Evolutionary conservation across 139 green algal genomes (phyloP).

Genomic region (Axilococcus clingmanii): DNA sequence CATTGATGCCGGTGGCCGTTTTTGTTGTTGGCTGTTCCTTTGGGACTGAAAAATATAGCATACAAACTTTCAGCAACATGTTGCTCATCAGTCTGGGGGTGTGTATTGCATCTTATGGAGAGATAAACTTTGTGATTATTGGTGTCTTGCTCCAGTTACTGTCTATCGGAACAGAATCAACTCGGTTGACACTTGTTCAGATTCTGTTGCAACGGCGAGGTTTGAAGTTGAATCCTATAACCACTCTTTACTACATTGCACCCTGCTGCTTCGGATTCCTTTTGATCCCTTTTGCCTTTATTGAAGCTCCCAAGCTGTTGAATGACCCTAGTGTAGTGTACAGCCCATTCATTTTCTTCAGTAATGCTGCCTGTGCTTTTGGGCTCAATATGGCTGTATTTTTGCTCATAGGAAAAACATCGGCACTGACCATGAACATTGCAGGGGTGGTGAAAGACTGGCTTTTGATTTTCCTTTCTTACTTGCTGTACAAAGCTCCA

Average conservation of each 20-base stretch:
- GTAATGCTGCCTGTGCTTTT: conserved; percentile 82
- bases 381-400: conserved; percentile 84
- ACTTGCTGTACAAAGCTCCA: conserved; percentile 20
- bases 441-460: conserved; percentile 74
- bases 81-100: conserved; percentile 39
- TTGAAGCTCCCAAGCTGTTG: conserved; percentile 47
- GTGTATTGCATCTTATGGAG: conserved; percentile 42
- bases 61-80: conserved; percentile 37
- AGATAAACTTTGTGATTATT: conserved; percentile 76
- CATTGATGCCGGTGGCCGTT: conserved; percentile 45
- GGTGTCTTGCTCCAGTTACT: conserved; percentile 83
- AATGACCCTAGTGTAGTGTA: conserved; percentile 38
- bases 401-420: conserved; percentile 80
- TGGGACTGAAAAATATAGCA: conserved; percentile 35
- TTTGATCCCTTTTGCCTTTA: conserved; percentile 26
- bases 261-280: conserved; percentile 37
- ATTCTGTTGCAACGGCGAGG: conserved; percentile 68
- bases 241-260: conserved; percentile 49
- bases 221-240: conserved; percentile 51
- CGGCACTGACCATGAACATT: conserved; percentile 76
- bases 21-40: conserved; percentile 36
- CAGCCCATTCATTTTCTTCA: conserved; percentile 42
- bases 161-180: conserved; percentile 61
- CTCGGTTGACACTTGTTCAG: conserved; percentile 73
- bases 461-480: conserved; percentile 46